A percentile compares a stretch with the other conserved stretches of the same genome.
Evolutionary conservation across 1,284 basidiomycete species (phyloP).

Genomic region (Microbotryum silenes-acaulis): DNA sequence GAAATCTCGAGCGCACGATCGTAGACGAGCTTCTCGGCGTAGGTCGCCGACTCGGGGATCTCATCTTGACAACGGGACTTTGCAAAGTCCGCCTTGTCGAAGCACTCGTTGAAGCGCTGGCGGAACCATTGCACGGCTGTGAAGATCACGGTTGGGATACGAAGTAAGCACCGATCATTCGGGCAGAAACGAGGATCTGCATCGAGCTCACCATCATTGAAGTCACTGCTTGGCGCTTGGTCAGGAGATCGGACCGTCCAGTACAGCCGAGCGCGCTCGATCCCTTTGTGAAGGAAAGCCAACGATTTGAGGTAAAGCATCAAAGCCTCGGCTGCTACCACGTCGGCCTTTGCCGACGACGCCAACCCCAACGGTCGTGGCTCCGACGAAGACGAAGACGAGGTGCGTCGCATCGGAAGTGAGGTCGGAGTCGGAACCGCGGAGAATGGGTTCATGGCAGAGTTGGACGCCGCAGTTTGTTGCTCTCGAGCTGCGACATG

Average conservation of each 20-base stretch:
- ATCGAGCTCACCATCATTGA: slow-evolving; percentile 47
- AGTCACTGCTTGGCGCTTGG: slow-evolving; percentile 43
- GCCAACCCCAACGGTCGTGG: slow-evolving; percentile 31
- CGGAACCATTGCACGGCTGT: slow-evolving; percentile 52
- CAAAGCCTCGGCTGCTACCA: slow-evolving; percentile 59
- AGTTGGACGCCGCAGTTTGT: slow-evolving; percentile 9
- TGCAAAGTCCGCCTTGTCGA: slow-evolving; percentile 51
- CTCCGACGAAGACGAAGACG: slow-evolving; percentile 25
- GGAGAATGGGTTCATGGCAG: slow-evolving; percentile 30
- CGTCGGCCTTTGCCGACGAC: slow-evolving; percentile 35
- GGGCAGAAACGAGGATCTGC: too few relatives aligned
- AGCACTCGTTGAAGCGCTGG: slow-evolving; percentile 51
- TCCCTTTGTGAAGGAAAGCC: slow-evolving; percentile 84
- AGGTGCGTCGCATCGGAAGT: slow-evolving; percentile 19
- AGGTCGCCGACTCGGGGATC: slow-evolving; percentile 44
- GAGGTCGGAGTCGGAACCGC: slow-evolving; percentile 24
- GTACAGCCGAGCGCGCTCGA: slow-evolving; percentile 51
- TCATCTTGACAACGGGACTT: slow-evolving; percentile 45
- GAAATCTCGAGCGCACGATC: slow-evolving; percentile 56
- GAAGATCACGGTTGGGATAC: background rate
- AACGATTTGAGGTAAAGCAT: slow-evolving; percentile 89
- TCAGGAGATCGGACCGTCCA: slow-evolving; percentile 41
- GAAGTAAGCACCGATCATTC: too few relatives aligned
- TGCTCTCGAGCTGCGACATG: slow-evolving; percentile 25
- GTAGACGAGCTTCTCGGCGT: slow-evolving; percentile 50